Conservation (phyloP, 345 rosid genomes). For the Aethionema arabicum region DNA sequence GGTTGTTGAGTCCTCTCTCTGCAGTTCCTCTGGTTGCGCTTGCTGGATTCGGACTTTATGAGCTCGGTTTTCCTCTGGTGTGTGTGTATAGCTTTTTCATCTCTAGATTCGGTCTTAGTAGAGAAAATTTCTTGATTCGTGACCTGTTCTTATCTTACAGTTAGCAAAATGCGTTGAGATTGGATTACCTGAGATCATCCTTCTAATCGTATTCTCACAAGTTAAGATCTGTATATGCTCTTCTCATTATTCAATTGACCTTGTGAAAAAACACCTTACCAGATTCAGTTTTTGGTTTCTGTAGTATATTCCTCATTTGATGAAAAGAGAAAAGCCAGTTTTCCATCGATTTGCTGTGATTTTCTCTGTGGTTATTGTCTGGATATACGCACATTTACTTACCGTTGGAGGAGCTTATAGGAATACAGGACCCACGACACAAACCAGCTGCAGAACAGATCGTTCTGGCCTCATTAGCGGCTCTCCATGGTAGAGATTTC, state of each 20-base stretch:
- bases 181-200: slow-evolving; percentile 81
- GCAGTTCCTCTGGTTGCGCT: slow-evolving; percentile 89
- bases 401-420: slow-evolving; percentile 95
- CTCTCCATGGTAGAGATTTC: slow-evolving; percentile 70
- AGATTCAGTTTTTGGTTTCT: slow-evolving; percentile 9
- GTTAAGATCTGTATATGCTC: slow-evolving; percentile 34
- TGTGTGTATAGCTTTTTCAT: slow-evolving; percentile 36
- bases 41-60: slow-evolving; percentile 92
- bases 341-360: slow-evolving; percentile 86
- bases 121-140: slow-evolving; percentile 7
- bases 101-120: background rate
- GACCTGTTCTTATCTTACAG: slow-evolving; percentile 41
- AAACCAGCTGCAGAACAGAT: slow-evolving; percentile 81
- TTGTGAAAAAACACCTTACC: background rate
- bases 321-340: slow-evolving; percentile 57
- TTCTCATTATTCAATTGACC: background rate
- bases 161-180: slow-evolving; percentile 92
- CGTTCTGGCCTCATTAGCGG: slow-evolving; percentile 81
- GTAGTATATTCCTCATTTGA: slow-evolving; percentile 81
- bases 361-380: slow-evolving; percentile 78
- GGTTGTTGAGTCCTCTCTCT: slow-evolving; percentile 86
- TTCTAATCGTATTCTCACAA: slow-evolving; percentile 82
- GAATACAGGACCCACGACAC: slow-evolving; percentile 61
- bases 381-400: slow-evolving; percentile 93
- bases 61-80: slow-evolving; percentile 91